Base-by-base conservation (phyloP, 306 rosid species). In the Abrus precatorius region DNA sequence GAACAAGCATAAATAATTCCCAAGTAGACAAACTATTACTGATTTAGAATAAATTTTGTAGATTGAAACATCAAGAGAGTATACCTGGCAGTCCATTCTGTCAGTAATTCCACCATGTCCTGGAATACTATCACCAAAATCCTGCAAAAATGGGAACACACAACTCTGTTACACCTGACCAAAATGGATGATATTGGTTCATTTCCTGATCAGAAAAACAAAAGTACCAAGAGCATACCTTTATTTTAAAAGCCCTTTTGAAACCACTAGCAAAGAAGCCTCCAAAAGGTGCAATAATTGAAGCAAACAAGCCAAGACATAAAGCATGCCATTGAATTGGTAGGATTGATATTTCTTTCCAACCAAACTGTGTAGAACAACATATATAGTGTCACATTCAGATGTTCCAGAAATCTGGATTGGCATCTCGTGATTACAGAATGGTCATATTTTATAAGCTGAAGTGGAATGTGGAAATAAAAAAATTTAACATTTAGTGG, bases 191-290 rank as follows among this genome's bases (percentile, higher is more conserved):
- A 82, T 59, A 54, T 70, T 78, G 50, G 69, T 54, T 64, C 53
- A 55, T 50, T 55, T 84, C 56, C 63, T 10, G 45, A 82, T 63
- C 40, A 44, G 45, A 79, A 69, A 82, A 28, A 34, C 52, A 48
- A 33, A 84, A 20, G 82, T 52, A 45, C 52, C 38, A 27, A 75
- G 29, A 70, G 55, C 71, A 75, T 30, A 96, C 99, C 98, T 96
- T 96, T 85, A 92, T 86, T 85, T 96, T 93, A 71, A 96, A 96
- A 82, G 99, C 99, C 86, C 99, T 90, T 87, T 96, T 96, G 78
- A 96, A 96, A 47, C 99, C 99, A 85, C 99, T 96, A 2, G 99
- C 99, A 87, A 96, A 93, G 97, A 96, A 96, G 79, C 99, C 99
- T 67, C 99, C 99, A 75, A 96, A 96, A 74, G 99, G 99, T 77